Evolutionary conservation across 1,139 yeast species (phyloP), one percentile per base, ranked within the genome.

Genomic region (Pichia sp.): DNA sequence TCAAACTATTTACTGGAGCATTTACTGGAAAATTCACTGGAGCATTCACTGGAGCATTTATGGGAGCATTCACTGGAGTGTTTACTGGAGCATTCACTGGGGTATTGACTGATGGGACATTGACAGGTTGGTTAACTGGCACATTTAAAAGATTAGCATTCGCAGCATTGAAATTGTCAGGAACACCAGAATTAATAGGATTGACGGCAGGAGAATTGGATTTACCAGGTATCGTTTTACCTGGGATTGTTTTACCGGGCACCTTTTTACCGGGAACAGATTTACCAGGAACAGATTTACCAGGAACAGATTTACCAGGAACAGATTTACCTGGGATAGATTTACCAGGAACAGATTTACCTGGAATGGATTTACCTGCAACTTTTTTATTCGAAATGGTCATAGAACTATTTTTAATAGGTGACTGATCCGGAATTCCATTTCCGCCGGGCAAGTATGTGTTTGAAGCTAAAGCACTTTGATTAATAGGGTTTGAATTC

Each of bases 211-310:
- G 12, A n/a, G 33, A 24, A 3, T 18, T 17, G 7, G 14, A n/a
- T 18, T 3, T 12, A 20, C 26, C 26, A 9, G 33, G 37, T 5
- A 31, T 7, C 6, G 34, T 14, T 22, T 35, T 36, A 18, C 34
- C 40, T 5, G 43, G 38, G 24, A 35, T 17, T 11, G 41, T 28
- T 11, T 38, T 38, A 3, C 44, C 44, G 26, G 41, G 36, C 18
- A 31, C 37, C 8, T 31, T 23, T 22, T 35, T 40, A 5, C 43
- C 38, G 17, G 41, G 34, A 10, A 23, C 25, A 8, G 33, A 14
- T 31, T 20, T 34, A 17, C 33, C 24, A 15, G 28, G 25, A 19
- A 38, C 22, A 15, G 38, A n/a, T 17, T 31, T 41, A 14, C 34
- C 37, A 12, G 43, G 33, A 6, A 36, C 18, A 4, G 43, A 14